Evolutionary conservation across 2,329 filamentous ascomycete genomes (phyloP).

Genomic region (Apiospora arundinis): DNA sequence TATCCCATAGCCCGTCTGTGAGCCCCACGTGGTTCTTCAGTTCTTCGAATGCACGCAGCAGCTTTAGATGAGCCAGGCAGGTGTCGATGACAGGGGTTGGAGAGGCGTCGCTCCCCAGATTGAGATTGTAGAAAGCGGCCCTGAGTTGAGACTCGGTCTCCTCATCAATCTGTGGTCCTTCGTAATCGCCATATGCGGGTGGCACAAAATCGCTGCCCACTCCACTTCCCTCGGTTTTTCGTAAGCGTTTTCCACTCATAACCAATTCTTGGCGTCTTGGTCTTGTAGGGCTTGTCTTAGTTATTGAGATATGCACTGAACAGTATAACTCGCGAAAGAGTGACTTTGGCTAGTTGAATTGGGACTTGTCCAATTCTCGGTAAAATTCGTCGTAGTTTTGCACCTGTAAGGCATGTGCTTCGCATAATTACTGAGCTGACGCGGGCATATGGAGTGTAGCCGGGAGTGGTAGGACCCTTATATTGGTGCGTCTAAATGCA

Average conservation of each 20-base stretch:
- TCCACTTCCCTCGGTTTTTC: background rate
- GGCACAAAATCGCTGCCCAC: background rate
- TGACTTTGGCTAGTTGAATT: background rate
- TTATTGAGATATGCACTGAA: background rate
- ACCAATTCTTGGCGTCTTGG: background rate
- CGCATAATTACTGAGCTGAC: background rate
- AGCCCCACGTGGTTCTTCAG: slow-evolving; percentile 70
- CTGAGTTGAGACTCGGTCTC: slow-evolving; percentile 7
- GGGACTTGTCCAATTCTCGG: background rate
- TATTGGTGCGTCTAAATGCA: slow-evolving; percentile 16
- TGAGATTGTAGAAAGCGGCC: slow-evolving; percentile 18
- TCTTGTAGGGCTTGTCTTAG: background rate
- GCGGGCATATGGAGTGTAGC: background rate
- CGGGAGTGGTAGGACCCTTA: slow-evolving; percentile 11
- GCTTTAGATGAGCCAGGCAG: slow-evolving; percentile 73
- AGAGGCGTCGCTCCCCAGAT: slow-evolving; percentile 5
- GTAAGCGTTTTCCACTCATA: slow-evolving; percentile 14
- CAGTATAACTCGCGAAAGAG: background rate
- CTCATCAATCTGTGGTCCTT: slow-evolving; percentile 12
- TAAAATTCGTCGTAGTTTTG: background rate
- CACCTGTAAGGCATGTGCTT: background rate
- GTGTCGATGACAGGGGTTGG: slow-evolving; percentile 45
- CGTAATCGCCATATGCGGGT: background rate
- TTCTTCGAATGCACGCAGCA: slow-evolving; percentile 69
- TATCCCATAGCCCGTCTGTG: slow-evolving; percentile 67